Evolutionary conservation across 108 stramenopile species (phyloP).

Genomic region (Cylindrotheca closterium): DNA sequence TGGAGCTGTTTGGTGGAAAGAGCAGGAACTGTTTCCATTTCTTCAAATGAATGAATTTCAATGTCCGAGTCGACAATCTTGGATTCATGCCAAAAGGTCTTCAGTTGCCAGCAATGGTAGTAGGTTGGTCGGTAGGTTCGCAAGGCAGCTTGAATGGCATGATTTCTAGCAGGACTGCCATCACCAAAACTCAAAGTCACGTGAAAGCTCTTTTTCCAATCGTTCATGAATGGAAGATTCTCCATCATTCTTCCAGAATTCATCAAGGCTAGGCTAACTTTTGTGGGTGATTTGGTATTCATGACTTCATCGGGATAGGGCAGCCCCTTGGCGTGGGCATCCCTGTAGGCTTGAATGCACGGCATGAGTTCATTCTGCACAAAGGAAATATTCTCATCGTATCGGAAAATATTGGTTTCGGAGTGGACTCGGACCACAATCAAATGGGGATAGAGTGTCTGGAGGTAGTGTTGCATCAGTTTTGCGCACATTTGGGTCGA

Average conservation of each 20-base stretch:
- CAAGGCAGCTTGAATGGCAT: conserved; percentile 93
- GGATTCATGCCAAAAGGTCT: conserved; percentile 95
- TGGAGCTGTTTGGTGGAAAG: conserved; percentile 24
- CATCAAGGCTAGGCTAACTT: not conserved
- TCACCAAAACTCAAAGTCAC: conserved; percentile 93
- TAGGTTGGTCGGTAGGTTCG: conserved; percentile 89
- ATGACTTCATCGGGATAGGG: conserved; percentile 31
- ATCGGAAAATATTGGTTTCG: conserved; percentile 90
- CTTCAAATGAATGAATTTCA: conserved; percentile 90
- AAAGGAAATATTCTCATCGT: conserved; percentile 95
- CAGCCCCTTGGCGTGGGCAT: conserved; percentile 67
- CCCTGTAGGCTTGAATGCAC: conserved; percentile 78
- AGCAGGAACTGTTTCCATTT: conserved; percentile 90
- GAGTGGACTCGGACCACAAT: conserved; percentile 84
- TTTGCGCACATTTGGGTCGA: conserved; percentile 83
- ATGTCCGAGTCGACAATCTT: conserved; percentile 88
- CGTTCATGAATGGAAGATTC: conserved; percentile 45
- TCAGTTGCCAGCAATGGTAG: conserved; percentile 95
- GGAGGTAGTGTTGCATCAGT: conserved; percentile 81
- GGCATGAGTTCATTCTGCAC: conserved; percentile 90
- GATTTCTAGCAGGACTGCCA: conserved; percentile 90
- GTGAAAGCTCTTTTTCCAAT: conserved; percentile 80
- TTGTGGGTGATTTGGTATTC: not conserved
- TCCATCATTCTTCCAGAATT: not conserved
- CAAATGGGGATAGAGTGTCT: conserved; percentile 64